Base-by-base conservation (phyloP, 208 protist genomes). In the Wallacemonas rigidus region DNA sequence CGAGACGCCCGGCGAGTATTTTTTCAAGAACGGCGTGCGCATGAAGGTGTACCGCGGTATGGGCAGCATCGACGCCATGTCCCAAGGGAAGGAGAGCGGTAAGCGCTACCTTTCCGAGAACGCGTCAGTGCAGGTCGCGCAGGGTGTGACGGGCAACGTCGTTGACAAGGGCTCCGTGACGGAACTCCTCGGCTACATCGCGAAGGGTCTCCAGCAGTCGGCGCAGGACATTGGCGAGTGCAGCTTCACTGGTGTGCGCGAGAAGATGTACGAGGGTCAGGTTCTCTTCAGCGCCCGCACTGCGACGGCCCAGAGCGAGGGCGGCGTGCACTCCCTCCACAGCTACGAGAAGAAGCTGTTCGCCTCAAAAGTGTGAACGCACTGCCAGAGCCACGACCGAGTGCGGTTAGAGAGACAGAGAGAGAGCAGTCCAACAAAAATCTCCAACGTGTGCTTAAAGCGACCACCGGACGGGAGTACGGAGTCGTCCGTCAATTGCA, bases 31-130 rank as follows among this genome's bases (percentile, higher is more conserved):
- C 41, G 95, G 95, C 17, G 61, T 96, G 14, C 91, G 95, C 45
- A 82, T 98, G 55, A 99, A 99, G 93, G 93, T 91, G 65, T 98
- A 98, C 79, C 93, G 97, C 67, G 97, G 97, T 63, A 99, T 99
- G 97, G 97, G 97, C 62, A 98, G 92, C 56, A 81, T 98, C 40
- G 95, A 98, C 47, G 97, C 97, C 43, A 99, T 99, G 97, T 76
- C 78, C 6, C 91, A 98, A 73, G 92, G 88, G 43, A 89, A 89
- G 72, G 90, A 95, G 77, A 92, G 83, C 15, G 91, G 88, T 70
- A 97, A 96, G 79, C 83, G 92, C 38, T 96, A 97, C 71, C 83
- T 97, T 12, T 97, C 91, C 38, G 93, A 98, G 80, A 95, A 94
- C 15, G 90, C 94, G 75, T 53, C 72, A 44, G 81, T 98, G 71